phyloP scores from a whole-genome alignment of 2,329 filamentous ascomycete genomes.

The Pestalotiopsis fici region DNA sequence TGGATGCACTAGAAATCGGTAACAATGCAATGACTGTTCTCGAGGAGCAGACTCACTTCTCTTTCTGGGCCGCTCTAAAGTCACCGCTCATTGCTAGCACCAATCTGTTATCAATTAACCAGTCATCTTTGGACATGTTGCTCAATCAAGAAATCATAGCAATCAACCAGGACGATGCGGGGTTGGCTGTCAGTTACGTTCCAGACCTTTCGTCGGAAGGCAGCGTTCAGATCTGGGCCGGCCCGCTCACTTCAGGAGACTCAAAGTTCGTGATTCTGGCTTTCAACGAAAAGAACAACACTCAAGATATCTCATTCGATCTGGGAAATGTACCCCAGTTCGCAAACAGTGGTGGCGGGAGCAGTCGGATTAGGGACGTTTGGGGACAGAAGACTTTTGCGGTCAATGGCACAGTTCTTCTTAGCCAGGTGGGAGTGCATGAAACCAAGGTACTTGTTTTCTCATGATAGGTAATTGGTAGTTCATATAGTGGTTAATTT shows the following conservation, averaged over 20 bases:
- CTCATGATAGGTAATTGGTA: neutral
- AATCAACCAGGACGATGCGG: conserved; percentile 35
- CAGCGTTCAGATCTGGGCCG: conserved; percentile 28
- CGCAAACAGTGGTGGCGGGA: neutral
- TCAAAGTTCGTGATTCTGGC: conserved; percentile 14
- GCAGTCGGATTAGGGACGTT: neutral
- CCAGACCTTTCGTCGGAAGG: conserved; percentile 22
- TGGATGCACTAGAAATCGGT: conserved; percentile 45
- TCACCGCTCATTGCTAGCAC: conserved; percentile 44
- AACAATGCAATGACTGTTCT: conserved; percentile 35
- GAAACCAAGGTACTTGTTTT: conserved; percentile 8
- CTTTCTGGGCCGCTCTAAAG: conserved; percentile 47
- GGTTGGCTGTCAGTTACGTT: conserved; percentile 25
- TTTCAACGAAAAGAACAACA: conserved; percentile 13
- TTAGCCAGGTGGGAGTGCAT: neutral
- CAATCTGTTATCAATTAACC: conserved; percentile 32
- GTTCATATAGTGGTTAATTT: no score
- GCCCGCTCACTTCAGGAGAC: conserved; percentile 12
- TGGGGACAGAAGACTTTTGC: neutral
- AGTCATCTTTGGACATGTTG: conserved; percentile 34
- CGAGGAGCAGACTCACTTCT: conserved; percentile 44
- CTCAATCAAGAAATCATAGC: conserved; percentile 38
- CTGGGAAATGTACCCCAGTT: conserved; percentile 7
- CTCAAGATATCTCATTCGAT: conserved; percentile 11
- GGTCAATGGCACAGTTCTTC: neutral